phyloP scores from a whole-genome alignment of 2,329 filamentous ascomycete species.

The Sporothrix dimorphospora region DNA sequence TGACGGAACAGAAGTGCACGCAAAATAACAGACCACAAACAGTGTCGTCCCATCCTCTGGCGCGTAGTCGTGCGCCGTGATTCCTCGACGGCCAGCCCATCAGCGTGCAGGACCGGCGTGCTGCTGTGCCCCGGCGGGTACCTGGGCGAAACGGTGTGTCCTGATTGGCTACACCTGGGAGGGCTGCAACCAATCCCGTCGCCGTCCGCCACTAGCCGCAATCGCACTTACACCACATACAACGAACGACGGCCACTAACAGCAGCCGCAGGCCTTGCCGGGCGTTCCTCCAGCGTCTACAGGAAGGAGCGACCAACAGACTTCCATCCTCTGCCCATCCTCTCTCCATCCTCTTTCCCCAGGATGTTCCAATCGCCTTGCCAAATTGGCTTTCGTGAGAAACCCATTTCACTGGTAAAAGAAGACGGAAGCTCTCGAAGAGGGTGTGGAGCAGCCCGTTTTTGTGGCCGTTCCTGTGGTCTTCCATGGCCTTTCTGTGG shows the following conservation, averaged over 20 bases:
- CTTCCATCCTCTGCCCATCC: too few relatives aligned
- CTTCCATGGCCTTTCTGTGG: neutral
- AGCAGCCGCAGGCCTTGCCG: neutral
- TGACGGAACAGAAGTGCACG: neutral
- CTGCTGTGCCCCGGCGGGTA: conserved; percentile 14
- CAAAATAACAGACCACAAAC: neutral
- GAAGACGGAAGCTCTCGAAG: neutral
- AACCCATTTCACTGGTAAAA: neutral
- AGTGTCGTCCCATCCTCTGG: neutral
- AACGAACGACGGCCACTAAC: neutral
- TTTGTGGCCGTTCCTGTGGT: neutral
- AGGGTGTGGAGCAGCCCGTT: conserved; percentile 4
- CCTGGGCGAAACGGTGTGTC: neutral
- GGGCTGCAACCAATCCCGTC: neutral
- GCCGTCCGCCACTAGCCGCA: neutral
- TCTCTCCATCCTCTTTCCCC: neutral
- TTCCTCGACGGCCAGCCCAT: conserved; percentile 19
- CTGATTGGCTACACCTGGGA: neutral
- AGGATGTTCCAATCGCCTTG: neutral
- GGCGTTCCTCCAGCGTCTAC: neutral
- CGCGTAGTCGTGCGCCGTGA: conserved; percentile 24
- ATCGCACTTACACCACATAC: conserved; percentile 10
- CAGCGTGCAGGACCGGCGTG: neutral
- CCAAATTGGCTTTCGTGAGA: neutral
- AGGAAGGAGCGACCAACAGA: conserved; percentile 4